phyloP scores from a whole-genome alignment of 228 moss, liverwort and hornwort genomes.

The Sphagnum fallax region DNA sequence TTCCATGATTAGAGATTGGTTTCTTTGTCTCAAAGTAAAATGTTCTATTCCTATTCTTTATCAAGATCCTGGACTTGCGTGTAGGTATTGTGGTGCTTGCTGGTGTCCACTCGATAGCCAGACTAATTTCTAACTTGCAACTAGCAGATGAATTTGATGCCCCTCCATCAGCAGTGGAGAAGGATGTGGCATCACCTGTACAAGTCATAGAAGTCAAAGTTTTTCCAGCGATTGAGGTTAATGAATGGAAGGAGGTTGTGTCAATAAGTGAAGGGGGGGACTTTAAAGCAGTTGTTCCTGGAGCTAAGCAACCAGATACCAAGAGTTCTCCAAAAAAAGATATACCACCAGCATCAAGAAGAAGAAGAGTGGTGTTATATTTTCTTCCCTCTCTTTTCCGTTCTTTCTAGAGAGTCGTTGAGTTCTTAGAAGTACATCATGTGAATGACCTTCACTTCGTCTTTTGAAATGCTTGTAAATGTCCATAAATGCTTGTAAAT shows the following conservation, averaged over 20 bases:
- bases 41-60: background rate
- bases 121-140: background rate
- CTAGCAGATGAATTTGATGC: conserved; percentile 64
- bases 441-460: too few species aligned
- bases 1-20: background rate
- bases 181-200: conserved; percentile 6
- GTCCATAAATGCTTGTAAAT: too few species aligned
- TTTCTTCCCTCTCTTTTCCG: too few species aligned
- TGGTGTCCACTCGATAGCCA: background rate
- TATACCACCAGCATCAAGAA: conserved; percentile 25
- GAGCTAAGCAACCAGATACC: conserved; percentile 22
- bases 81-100: background rate
- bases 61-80: background rate
- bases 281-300: conserved; percentile 13
- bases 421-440: too few species aligned
- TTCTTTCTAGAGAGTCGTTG: too few species aligned
- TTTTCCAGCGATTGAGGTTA: background rate
- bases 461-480: too few species aligned
- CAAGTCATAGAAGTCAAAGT: conserved; percentile 16
- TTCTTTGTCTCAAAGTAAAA: background rate
- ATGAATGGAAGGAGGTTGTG: background rate
- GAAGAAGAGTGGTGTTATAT: conserved; percentile 51
- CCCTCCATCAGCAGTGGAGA: conserved; percentile 31
- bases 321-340: conserved; percentile 20
- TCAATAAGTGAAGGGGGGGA: conserved; percentile 33